phyloP scores from a whole-genome alignment of 2,329 filamentous ascomycete genomes.

The Sporothrix globosa region DNA sequence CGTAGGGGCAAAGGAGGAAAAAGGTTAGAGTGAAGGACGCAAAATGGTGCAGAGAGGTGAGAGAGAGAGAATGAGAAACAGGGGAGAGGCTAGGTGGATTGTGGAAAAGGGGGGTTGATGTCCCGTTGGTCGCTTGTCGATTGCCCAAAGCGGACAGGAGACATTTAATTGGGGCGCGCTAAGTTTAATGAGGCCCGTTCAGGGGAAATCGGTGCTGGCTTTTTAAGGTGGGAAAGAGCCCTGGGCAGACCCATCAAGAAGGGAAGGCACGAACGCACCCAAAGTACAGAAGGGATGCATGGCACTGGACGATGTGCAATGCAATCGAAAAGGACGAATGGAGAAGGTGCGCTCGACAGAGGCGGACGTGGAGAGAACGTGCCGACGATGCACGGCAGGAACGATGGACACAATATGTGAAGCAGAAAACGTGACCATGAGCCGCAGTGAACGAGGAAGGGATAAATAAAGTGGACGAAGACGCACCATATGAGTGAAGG shows the following conservation, averaged over 20 bases:
- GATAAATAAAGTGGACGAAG: neutral
- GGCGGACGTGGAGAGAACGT: neutral
- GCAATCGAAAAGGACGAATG: neutral
- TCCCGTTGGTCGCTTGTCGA: slow-evolving; percentile 41
- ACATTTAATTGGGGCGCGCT: slow-evolving; percentile 46
- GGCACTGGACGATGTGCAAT: neutral
- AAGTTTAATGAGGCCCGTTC: slow-evolving; percentile 48
- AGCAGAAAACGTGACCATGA: slow-evolving; percentile 1
- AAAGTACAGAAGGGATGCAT: neutral
- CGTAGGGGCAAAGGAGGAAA: slow-evolving; percentile 26
- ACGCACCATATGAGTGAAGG: neutral
- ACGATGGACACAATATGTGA: slow-evolving; percentile 10
- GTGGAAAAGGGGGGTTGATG: slow-evolving; percentile 38
- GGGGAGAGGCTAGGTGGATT: slow-evolving; percentile 36
- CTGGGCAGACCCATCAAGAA: slow-evolving; percentile 16
- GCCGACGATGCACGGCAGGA: neutral
- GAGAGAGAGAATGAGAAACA: slow-evolving; percentile 28
- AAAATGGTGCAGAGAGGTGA: neutral
- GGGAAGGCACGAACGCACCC: neutral
- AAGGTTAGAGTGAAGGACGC: slow-evolving; percentile 16
- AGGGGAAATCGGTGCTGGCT: slow-evolving; percentile 35
- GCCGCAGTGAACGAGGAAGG: neutral
- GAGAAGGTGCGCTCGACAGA: neutral
- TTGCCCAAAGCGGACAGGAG: slow-evolving; percentile 45
- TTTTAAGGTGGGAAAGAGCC: slow-evolving; percentile 5